Evolutionary conservation across 176 grass and related monocot genomes (phyloP), one percentile per base, ranked within the genome.

Genomic region (Rhynchospora tenuis): DNA sequence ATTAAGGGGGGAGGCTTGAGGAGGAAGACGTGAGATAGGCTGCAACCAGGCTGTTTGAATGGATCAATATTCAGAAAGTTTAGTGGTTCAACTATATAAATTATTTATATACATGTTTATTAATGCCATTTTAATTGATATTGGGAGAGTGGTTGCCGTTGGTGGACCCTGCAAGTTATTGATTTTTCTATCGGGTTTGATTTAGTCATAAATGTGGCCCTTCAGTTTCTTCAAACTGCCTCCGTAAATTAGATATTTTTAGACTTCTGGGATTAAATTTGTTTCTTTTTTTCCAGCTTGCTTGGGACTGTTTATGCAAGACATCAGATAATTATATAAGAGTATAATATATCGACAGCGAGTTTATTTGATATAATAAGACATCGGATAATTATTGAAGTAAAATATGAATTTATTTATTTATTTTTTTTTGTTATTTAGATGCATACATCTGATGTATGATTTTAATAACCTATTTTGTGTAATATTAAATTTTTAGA

Each of bases 21-120:
- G 54, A 61, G 44, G 57, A 60, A 28, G 73, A 20, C 24, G 24
- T 8, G 17, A 79, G n/a, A 59, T 73, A 72, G 69, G n/a, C 23
- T 62, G 38, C 16, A 44, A 42, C 23, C 78, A 63, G 78, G 78
- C 78, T 81, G 58, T 62, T 81, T 64, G 78, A 81, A 81, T 47
- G 22, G 1, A 64, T 46, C 78, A 81, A 81, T 80, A 44, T 43
- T 62, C 29, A 62, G 60, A 80, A 42, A 13, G 1, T 38, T 60
- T 38, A 59, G 59, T 80, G 56, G 27, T 42, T 74, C 22, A 52
- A 52, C 24, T 22, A 26, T 73, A 50, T 51, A 73, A 14, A 50
- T 73, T 48, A 46, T 73, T 50, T 7, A 6, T 73, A 24, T 73
- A 8, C 66, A 20, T 52, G 9, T 26, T 52, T 74, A 16, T 74